Conservation (phyloP, 768 basidiomycete genomes). For the Mycena capillaripes region DNA sequence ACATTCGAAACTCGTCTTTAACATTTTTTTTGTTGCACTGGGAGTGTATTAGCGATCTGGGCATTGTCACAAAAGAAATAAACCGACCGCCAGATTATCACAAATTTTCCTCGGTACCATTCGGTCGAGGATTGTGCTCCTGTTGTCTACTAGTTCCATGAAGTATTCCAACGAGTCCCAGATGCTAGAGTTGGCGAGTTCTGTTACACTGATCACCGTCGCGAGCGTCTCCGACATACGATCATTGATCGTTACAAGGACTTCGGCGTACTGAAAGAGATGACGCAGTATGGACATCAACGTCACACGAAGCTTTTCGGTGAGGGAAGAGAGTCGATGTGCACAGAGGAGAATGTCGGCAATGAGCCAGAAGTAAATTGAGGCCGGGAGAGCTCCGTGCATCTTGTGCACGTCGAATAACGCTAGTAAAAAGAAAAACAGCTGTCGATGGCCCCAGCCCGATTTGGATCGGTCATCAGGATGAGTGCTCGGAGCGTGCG, state of each 20-base stretch:
- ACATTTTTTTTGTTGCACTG: background rate
- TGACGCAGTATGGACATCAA: background rate
- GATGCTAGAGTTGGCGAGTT: background rate
- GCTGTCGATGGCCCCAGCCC: background rate
- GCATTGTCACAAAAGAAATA: background rate
- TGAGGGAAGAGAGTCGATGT: background rate
- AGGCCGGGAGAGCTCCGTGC: background rate
- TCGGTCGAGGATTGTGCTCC: background rate
- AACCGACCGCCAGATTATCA: slow-evolving; percentile 7
- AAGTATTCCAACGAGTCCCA: background rate
- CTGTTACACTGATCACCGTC: background rate
- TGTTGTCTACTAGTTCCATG: background rate
- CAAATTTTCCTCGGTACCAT: background rate
- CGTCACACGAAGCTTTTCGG: background rate
- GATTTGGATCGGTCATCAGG: background rate
- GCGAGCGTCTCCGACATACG: background rate
- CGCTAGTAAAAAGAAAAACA: background rate
- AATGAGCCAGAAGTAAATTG: background rate
- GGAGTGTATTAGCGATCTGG: background rate
- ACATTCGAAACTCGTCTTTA: background rate
- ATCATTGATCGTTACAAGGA: background rate
- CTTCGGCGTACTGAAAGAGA: background rate
- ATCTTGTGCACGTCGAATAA: background rate
- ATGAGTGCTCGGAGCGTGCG: background rate
- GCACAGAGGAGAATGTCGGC: background rate